A percentile compares a stretch with the other conserved stretches of the same genome.
These are phyloP conservation scores for Zopfochytrium polystomum DNA, from an alignment of 371 early-diverging fungal species.

Conservation along the genomic window DNA sequence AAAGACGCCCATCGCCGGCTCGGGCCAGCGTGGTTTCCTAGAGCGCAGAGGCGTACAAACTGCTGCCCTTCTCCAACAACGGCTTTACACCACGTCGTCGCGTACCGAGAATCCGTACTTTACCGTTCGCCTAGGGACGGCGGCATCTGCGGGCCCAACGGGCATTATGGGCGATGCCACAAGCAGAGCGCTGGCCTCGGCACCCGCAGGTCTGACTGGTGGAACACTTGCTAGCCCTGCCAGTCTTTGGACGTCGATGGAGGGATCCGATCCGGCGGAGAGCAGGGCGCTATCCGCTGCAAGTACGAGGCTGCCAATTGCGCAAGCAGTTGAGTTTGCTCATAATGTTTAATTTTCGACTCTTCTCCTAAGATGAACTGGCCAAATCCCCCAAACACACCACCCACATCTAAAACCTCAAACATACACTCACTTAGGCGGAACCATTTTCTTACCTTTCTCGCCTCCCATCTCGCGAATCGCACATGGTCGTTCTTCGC, in stretches of 20 bases:
- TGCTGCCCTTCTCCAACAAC: constrained; percentile 13
- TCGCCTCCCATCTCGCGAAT: not conserved
- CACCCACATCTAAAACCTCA: no score
- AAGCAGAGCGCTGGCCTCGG: not conserved
- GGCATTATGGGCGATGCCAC: not conserved
- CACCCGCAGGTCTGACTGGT: not conserved
- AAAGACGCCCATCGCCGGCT: not conserved
- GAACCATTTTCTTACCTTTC: not conserved
- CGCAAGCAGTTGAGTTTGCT: not conserved
- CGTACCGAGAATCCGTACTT: constrained; percentile 22
- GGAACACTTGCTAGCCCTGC: not conserved
- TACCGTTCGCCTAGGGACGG: not conserved
- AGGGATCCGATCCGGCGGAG: not conserved
- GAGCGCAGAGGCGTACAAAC: constrained; percentile 5
- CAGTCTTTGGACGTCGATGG: no score
- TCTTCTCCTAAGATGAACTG: no score
- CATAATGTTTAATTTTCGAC: no score
- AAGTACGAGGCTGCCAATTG: not conserved
- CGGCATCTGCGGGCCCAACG: not conserved
- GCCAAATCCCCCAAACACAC: no score
- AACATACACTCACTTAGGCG: no score
- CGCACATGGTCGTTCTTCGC: not conserved
- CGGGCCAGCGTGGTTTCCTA: not conserved
- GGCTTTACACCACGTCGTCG: constrained; percentile 21
- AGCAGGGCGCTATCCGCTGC: no score